Evolutionary conservation across 1,284 basidiomycete species (phyloP).

Genomic region (Ceratobasidium sp.): DNA sequence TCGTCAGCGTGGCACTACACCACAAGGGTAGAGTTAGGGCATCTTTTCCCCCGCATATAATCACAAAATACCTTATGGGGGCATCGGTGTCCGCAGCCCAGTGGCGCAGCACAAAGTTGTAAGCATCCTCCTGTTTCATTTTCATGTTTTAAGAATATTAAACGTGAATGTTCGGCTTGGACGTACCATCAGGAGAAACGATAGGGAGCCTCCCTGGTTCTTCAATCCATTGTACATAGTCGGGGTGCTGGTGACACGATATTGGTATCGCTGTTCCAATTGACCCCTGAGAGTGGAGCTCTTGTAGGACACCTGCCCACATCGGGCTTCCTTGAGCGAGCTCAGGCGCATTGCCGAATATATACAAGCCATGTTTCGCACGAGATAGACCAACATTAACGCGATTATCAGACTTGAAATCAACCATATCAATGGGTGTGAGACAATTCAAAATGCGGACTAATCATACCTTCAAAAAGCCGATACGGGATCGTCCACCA

Average conservation of each 20-base stretch:
- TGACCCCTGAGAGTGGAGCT: conserved; percentile 63
- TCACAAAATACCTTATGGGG: conserved; percentile 68
- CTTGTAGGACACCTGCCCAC: conserved; percentile 72
- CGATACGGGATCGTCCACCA: conserved; percentile 64
- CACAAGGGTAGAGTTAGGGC: no score
- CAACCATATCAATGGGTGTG: conserved; percentile 19
- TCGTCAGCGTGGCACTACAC: conserved; percentile 77
- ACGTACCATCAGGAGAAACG: conserved; percentile 70
- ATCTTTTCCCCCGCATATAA: no score
- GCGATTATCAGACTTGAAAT: conserved; percentile 54
- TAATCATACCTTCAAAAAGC: conserved; percentile 74
- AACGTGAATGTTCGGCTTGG: background rate
- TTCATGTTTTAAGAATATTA: background rate
- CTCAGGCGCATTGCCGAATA: conserved; percentile 75
- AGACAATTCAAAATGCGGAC: background rate
- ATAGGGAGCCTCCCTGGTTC: conserved; percentile 67
- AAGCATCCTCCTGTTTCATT: conserved; percentile 74
- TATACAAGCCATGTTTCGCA: conserved; percentile 77
- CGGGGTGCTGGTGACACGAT: conserved; percentile 70
- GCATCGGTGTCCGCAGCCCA: conserved; percentile 80
- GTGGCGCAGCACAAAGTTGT: conserved; percentile 65
- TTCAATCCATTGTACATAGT: conserved; percentile 60
- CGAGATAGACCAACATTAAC: conserved; percentile 77
- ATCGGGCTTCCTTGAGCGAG: conserved; percentile 65
- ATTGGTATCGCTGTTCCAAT: conserved; percentile 71